phyloP scores from a whole-genome alignment of 75 land plant genomes.

The Azolla pinnata region DNA sequence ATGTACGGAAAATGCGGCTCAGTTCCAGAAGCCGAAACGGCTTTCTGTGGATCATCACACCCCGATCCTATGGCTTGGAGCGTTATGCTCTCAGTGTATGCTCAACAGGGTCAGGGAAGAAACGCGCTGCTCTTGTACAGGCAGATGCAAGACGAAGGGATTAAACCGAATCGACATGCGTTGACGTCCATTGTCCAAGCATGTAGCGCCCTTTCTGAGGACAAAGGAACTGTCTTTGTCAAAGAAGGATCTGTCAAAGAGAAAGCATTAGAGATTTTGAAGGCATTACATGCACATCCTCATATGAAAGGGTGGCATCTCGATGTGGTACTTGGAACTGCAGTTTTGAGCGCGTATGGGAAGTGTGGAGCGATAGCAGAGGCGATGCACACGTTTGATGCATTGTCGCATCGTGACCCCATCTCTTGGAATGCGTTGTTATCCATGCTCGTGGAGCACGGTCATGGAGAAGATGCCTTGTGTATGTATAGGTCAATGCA shows the following conservation, averaged over 20 bases:
- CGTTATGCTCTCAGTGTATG: constrained; percentile 31
- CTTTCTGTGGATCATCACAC: constrained; percentile 22
- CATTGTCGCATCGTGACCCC: constrained; percentile 26
- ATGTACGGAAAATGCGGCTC: constrained; percentile 27
- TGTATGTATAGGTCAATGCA: constrained; percentile 24
- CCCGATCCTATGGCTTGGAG: constrained; percentile 38
- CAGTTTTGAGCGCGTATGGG: constrained; percentile 12
- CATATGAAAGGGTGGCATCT: background rate
- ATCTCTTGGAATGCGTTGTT: constrained; percentile 46
- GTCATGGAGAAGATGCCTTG: constrained; percentile 21
- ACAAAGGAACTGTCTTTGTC: background rate
- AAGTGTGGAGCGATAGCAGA: constrained; percentile 30
- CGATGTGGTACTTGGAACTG: background rate
- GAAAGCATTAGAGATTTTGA: background rate
- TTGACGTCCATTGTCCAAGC: background rate
- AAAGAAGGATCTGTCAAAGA: background rate
- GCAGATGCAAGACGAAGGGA: background rate
- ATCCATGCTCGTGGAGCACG: constrained; percentile 12
- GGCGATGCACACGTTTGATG: constrained; percentile 28
- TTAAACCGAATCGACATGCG: background rate
- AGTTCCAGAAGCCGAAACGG: constrained; percentile 16
- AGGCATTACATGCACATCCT: constrained; percentile 4
- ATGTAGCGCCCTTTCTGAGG: background rate
- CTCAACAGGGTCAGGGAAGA: constrained; percentile 16
- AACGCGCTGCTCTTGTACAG: background rate